Base-by-base conservation (phyloP, 331 rosid species). In the Quercus tomentella region DNA sequence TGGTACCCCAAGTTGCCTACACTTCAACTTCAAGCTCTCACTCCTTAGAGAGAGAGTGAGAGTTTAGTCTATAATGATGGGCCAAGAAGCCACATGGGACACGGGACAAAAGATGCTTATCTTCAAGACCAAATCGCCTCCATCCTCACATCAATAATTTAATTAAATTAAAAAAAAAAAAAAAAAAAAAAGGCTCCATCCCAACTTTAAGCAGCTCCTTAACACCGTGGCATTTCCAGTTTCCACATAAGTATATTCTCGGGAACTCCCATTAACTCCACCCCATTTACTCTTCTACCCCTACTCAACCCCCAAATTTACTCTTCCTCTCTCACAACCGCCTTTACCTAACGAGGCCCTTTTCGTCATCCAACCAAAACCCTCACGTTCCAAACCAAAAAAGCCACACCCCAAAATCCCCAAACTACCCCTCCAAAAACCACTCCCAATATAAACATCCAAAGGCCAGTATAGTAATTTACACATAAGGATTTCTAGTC, bases 171-270 rank as follows among this genome's bases (percentile, higher is more conserved):
- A 37, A 5, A 5, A 33, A 31, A 4, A 0, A 31, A 4, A 0
- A 30, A 30, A 30, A 33, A 6, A 35, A 35, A 35, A 35, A 1
- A 0, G 41, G 41, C 41, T 35, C 22, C 78, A 68, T 76, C 30
- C 73, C 80, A 63, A 72, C 56, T 15, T 14, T 49, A 49, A 83
- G 81, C 85, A 30, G 33, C 30, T 28, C 30, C 30, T 21, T 1
- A 2, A 79, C 94, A 92, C 83, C 91, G 85, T 86, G 92, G 92
- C 89, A 80, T 82, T 80, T 57, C 80, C 85, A 75, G 49, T 80
- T 74, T 75, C 75, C 25, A 28, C 63, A 51, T 31, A 4, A 4
- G 73, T 57, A 81, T 75, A 77, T 87, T 88, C 82, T 20, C 58
- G 26, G 31, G 5, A 76, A 76, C 74, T 35, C 73, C 31, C 17